phyloP scores from a whole-genome alignment of 2,329 filamentous ascomycete species.

The Bisporella sp. region DNA sequence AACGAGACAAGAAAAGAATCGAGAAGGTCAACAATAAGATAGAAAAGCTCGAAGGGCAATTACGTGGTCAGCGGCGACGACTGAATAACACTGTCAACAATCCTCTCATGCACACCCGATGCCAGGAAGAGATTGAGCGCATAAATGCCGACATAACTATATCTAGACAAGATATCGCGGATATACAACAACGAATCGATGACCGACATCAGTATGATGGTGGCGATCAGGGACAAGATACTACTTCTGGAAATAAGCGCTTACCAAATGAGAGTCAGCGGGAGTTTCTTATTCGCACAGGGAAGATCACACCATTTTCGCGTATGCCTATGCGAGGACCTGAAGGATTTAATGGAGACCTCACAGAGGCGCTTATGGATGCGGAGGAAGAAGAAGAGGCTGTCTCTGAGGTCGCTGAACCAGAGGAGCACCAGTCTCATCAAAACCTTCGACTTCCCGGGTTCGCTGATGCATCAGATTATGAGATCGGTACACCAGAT shows the following conservation, averaged over 20 bases:
- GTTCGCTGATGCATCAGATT: constrained; percentile 48
- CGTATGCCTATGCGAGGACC: constrained; percentile 51
- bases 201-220: constrained; percentile 55
- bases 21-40: constrained; percentile 47
- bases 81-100: constrained; percentile 45
- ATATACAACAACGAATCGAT: constrained; percentile 76
- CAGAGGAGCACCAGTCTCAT: constrained; percentile 50
- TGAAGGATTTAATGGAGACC: constrained; percentile 56
- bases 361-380: constrained; percentile 73
- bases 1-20: constrained; percentile 55
- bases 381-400: constrained; percentile 61
- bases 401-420: constrained; percentile 32
- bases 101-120: constrained; percentile 38
- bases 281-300: constrained; percentile 88
- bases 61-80: constrained; percentile 50
- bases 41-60: constrained; percentile 56
- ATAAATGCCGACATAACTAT: constrained; percentile 27
- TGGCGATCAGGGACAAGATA: constrained; percentile 35
- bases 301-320: constrained; percentile 95
- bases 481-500: constrained; percentile 30
- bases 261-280: constrained; percentile 76
- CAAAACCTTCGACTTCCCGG: constrained; percentile 68
- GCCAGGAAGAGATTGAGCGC: constrained; percentile 30
- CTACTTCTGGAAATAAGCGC: constrained; percentile 46
- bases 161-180: constrained; percentile 65